Conservation (phyloP, 2,329 filamentous ascomycete species). For the Plectosphaerella plurivora region DNA sequence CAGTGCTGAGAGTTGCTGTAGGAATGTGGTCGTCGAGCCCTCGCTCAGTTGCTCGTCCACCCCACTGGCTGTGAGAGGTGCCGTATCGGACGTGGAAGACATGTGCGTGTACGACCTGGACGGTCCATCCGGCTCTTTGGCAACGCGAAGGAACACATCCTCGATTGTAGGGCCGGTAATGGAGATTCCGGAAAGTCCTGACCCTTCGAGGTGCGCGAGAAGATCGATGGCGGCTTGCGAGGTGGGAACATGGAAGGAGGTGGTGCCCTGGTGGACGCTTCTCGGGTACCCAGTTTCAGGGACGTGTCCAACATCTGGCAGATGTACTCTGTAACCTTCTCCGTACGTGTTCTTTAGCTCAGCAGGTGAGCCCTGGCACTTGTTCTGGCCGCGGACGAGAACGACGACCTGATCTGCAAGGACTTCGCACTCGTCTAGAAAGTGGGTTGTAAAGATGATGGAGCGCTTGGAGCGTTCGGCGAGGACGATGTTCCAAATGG, state of each 20-base stretch:
- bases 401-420: conserved; percentile 68
- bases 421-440: conserved; percentile 69
- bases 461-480: conserved; percentile 62
- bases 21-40: conserved; percentile 54
- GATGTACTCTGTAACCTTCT: conserved; percentile 25
- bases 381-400: conserved; percentile 61
- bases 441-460: conserved; percentile 69
- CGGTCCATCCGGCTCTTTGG: conserved; percentile 54
- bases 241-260: not conserved
- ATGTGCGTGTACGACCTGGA: conserved; percentile 7
- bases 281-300: conserved; percentile 8
- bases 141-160: conserved; percentile 66
- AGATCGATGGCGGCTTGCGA: not conserved
- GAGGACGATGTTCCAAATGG: conserved; percentile 54
- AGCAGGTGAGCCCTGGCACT: conserved; percentile 59
- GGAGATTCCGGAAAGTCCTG: conserved; percentile 57
- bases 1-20: conserved; percentile 56
- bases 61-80: conserved; percentile 1
- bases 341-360: conserved; percentile 63
- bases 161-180: conserved; percentile 64
- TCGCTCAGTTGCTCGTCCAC: conserved; percentile 35
- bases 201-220: conserved; percentile 38
- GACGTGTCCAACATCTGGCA: conserved; percentile 15
- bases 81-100: conserved; percentile 5
- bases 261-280: not conserved